Evolutionary conservation across 1,284 basidiomycete genomes (phyloP).

Genomic region (Jaminaea rosea): DNA sequence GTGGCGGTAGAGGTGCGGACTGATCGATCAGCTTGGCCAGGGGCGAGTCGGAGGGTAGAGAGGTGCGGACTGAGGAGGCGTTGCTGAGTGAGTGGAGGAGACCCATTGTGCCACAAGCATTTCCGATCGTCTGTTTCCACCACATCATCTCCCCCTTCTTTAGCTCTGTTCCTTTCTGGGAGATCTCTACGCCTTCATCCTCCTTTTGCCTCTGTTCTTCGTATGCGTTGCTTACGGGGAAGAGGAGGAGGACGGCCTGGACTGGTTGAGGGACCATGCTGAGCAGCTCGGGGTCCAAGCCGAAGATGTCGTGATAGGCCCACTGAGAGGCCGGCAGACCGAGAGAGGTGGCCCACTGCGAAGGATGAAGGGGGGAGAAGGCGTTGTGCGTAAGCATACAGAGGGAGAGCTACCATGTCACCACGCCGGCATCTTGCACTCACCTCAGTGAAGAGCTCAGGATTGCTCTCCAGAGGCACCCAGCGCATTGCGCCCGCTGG

Average conservation of each 20-base stretch:
- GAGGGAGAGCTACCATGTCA: not conserved
- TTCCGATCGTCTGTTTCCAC: conserved; percentile 47
- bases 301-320: conserved; percentile 52
- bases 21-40: conserved; percentile 18
- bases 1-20: conserved; percentile 4
- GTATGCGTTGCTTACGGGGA: conserved; percentile 49
- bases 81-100: conserved; percentile 44
- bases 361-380: not conserved
- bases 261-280: conserved; percentile 50
- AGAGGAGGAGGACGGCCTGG: conserved; percentile 51
- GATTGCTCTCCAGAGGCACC: conserved; percentile 47
- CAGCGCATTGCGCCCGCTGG: no score
- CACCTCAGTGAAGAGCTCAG: conserved; percentile 35
- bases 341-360: conserved; percentile 27
- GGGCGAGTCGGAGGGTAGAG: conserved; percentile 21
- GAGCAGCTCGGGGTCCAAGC: conserved; percentile 51
- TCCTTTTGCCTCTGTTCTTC: conserved; percentile 20
- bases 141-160: conserved; percentile 19
- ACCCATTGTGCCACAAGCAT: conserved; percentile 47
- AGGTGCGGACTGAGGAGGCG: conserved; percentile 19
- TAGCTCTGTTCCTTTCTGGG: conserved; percentile 5
- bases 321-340: conserved; percentile 43
- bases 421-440: not conserved
- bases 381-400: not conserved
- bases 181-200: conserved; percentile 11